Conservation (phyloP, 495 filamentous ascomycete genomes). For the Parachaetomium inaequale region DNA sequence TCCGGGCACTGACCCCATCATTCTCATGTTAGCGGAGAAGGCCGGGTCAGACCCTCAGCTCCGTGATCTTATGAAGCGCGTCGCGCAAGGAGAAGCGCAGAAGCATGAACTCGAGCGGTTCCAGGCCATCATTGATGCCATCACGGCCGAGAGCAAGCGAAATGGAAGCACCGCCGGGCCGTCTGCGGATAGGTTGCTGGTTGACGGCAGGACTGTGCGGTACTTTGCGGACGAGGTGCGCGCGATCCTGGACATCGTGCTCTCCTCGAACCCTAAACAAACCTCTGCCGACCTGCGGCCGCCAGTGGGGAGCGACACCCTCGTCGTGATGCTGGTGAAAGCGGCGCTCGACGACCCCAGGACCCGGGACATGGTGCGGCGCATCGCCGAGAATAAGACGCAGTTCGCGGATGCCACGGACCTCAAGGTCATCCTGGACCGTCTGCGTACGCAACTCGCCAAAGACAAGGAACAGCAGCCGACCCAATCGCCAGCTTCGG, state of each 20-base stretch:
- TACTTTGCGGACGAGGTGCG: conserved; percentile 50
- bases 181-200: conserved; percentile 42
- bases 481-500: conserved; percentile 19
- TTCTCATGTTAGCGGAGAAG: conserved; percentile 83
- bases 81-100: conserved; percentile 80
- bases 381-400: conserved; percentile 41
- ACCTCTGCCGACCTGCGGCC: conserved; percentile 39
- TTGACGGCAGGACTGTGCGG: conserved; percentile 44
- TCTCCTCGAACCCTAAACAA: conserved; percentile 45
- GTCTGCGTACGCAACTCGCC: conserved; percentile 27
- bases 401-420: conserved; percentile 44
- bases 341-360: conserved; percentile 38
- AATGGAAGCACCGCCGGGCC: conserved; percentile 40
- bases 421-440: conserved; percentile 41
- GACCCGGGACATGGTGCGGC: conserved; percentile 38
- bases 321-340: conserved; percentile 45
- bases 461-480: conserved; percentile 29
- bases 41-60: conserved; percentile 82
- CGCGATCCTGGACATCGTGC: conserved; percentile 46
- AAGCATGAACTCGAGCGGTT: conserved; percentile 80
- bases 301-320: conserved; percentile 40
- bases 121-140: conserved; percentile 86
- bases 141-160: conserved; percentile 58
- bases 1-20: conserved; percentile 80
- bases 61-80: conserved; percentile 94